Conservation (phyloP, 257 asterid genomes). For the Schizonepeta tenuifolia region DNA sequence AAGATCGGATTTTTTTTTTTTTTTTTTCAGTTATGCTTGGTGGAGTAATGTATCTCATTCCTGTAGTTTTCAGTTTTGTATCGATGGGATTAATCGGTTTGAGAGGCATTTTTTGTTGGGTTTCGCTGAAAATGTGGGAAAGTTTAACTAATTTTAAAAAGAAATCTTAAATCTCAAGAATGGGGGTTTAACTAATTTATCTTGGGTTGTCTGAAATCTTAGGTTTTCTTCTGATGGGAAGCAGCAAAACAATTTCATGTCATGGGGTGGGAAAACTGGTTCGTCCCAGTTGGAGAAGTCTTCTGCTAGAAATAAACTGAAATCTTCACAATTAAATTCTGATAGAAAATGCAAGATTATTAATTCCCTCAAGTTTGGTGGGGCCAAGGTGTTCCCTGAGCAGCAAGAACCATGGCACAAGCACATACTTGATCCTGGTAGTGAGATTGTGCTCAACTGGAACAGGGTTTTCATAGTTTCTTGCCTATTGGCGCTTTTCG, state of each 20-base stretch:
- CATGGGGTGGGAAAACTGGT: conserved; percentile 58
- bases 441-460: conserved; percentile 89
- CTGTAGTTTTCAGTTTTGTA: background rate
- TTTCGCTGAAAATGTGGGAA: conserved; percentile 10
- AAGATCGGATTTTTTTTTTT: conserved; percentile 36
- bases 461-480: conserved; percentile 84
- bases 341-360: conserved; percentile 51
- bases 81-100: background rate
- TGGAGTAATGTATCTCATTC: conserved; percentile 20
- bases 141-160: no score
- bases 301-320: conserved; percentile 43
- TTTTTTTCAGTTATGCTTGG: conserved; percentile 30
- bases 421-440: conserved; percentile 87
- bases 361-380: conserved; percentile 57
- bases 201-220: conserved; percentile 35
- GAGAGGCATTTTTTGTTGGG: conserved; percentile 2
- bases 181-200: conserved; percentile 26
- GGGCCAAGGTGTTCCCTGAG: conserved; percentile 61
- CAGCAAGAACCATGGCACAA: conserved; percentile 59
- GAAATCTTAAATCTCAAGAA: conserved; percentile 26
- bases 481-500: conserved; percentile 80
- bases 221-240: conserved; percentile 83
- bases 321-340: conserved; percentile 41
- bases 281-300: conserved; percentile 51
- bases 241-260: conserved; percentile 47